Conservation (phyloP, 179 eudicot species). For the Patellifolia procumbens region DNA sequence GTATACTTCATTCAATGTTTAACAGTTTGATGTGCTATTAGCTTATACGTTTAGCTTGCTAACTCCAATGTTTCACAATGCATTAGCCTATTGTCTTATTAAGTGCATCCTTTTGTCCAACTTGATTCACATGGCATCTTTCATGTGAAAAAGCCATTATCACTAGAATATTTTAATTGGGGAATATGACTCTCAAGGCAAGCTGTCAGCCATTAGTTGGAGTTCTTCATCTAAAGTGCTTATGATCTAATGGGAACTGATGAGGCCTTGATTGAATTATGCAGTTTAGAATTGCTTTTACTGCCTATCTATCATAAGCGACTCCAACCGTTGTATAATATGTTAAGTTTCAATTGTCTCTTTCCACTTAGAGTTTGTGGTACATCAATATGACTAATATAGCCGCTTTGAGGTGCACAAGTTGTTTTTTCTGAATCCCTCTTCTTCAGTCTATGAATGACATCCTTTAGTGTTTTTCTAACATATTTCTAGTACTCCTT, state of each 20-base stretch:
- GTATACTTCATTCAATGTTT: background rate
- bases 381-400: background rate
- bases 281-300: background rate
- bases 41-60: too few species aligned
- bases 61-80: background rate
- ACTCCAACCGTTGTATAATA: too few species aligned
- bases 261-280: constrained; percentile 2
- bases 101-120: background rate
- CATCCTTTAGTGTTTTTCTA: too few species aligned
- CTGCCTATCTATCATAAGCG: background rate
- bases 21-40: background rate
- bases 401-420: background rate
- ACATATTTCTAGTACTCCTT: too few species aligned
- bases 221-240: background rate
- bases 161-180: too few species aligned
- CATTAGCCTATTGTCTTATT: background rate
- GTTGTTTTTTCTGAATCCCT: background rate
- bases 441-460: too few species aligned
- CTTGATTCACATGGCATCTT: background rate
- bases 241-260: background rate
- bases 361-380: background rate
- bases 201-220: background rate
- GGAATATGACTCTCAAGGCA: background rate
- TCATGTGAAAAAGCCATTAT: background rate
- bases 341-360: background rate